These are phyloP conservation scores for Tricholoma furcatifolium DNA, from an alignment of 768 basidiomycete species.

Conservation along the genomic window DNA sequence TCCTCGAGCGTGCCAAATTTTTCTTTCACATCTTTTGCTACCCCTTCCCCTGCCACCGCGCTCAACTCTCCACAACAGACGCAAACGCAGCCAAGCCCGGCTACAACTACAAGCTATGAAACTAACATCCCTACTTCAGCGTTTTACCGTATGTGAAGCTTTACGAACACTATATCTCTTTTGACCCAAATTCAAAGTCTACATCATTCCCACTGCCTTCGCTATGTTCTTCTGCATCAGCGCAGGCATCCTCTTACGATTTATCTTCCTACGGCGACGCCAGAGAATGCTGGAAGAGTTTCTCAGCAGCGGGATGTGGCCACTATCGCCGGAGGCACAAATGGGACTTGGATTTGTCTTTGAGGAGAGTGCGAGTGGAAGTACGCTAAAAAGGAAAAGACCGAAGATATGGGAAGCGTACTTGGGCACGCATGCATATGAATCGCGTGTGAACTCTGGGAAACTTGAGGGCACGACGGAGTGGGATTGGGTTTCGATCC, in stretches of 20 bases:
- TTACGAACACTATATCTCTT: not conserved
- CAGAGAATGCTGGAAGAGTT: conserved; percentile 60
- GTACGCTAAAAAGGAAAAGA: conserved; percentile 41
- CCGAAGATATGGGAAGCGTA: conserved; percentile 50
- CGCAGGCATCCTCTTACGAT: conserved; percentile 63
- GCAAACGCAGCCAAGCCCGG: not conserved
- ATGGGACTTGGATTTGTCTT: conserved; percentile 9
- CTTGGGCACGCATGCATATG: conserved; percentile 22
- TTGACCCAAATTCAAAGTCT: conserved; percentile 27
- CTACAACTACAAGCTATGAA: not conserved
- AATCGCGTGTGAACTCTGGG: not conserved
- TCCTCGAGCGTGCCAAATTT: not conserved
- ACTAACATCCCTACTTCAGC: conserved; percentile 18
- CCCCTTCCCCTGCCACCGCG: not conserved
- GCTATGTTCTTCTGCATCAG: conserved; percentile 68
- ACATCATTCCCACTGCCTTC: conserved; percentile 61
- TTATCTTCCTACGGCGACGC: conserved; percentile 61
- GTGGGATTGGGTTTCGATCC: conserved; percentile 34
- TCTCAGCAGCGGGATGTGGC: conserved; percentile 64
- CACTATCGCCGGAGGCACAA: conserved; percentile 27
- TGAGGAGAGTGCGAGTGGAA: conserved; percentile 17
- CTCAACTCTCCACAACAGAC: not conserved
- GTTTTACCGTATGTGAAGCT: conserved; percentile 29
- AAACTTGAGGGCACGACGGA: conserved; percentile 8
- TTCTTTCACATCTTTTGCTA: not conserved